These are phyloP conservation scores for Naegleria fowleri DNA, from an alignment of 208 protist genomes.

Conservation along the genomic window DNA sequence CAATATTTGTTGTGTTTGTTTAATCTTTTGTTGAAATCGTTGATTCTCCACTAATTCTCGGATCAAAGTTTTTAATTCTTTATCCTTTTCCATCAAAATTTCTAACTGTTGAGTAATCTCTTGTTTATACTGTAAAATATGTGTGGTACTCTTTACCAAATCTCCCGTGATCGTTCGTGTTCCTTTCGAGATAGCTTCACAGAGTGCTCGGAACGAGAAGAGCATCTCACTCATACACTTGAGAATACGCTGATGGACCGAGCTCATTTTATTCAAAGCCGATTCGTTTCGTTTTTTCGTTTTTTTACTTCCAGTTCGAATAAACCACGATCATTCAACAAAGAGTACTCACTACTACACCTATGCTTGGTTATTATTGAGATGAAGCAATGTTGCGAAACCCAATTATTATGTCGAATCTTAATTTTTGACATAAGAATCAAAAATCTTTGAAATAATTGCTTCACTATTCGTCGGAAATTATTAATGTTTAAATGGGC, in stretches of 20 bases:
- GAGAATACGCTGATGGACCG: background rate
- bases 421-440: no score
- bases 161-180: background rate
- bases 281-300: no score
- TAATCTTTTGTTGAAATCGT: background rate
- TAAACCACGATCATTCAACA: no score
- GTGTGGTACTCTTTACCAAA: background rate
- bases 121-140: background rate
- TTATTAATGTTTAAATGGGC: no score
- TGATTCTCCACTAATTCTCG: background rate
- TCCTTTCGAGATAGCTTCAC: background rate
- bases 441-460: no score
- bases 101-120: background rate
- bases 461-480: no score
- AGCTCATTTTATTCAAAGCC: background rate
- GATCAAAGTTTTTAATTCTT: background rate
- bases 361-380: no score
- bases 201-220: background rate
- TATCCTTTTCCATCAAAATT: background rate
- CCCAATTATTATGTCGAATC: no score
- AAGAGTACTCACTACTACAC: no score
- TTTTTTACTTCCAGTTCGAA: no score
- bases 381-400: no score
- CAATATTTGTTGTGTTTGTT: background rate
- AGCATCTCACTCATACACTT: background rate